Conservation (phyloP, 305 asterid species). For the Euphrasia arctica region DNA sequence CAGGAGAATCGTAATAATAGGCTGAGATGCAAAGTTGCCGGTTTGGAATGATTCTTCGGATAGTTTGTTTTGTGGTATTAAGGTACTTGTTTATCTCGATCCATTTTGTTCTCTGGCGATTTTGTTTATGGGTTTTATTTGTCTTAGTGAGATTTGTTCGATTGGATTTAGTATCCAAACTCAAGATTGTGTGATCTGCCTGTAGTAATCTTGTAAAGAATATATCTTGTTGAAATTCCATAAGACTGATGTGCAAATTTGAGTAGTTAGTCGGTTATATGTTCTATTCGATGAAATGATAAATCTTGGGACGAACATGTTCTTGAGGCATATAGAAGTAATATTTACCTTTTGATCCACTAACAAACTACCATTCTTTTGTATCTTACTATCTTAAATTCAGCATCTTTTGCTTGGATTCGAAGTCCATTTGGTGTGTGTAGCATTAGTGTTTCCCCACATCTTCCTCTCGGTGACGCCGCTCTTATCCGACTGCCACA, state of each 20-base stretch:
- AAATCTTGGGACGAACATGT: no score
- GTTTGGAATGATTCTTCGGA: slow-evolving; percentile 37
- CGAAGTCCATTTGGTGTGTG: no score
- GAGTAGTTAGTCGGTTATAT: background rate
- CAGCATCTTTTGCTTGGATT: background rate
- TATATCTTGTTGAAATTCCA: background rate
- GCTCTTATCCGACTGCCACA: background rate
- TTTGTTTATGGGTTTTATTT: slow-evolving; percentile 1
- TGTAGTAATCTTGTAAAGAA: background rate
- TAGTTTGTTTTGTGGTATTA: slow-evolving; percentile 16
- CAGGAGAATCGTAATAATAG: slow-evolving; percentile 54
- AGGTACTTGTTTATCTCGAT: slow-evolving; percentile 32
- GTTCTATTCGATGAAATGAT: no score
- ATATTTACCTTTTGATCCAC: background rate
- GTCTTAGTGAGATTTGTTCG: background rate
- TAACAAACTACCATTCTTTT: background rate
- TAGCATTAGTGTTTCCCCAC: background rate
- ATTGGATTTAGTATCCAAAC: background rate
- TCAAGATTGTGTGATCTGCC: background rate
- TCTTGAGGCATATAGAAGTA: no score
- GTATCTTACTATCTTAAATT: background rate
- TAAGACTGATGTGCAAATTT: background rate
- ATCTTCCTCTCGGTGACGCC: slow-evolving; percentile 4
- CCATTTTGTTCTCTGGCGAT: background rate
- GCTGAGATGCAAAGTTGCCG: slow-evolving; percentile 55